Evolutionary conservation across 768 basidiomycete genomes (phyloP), one percentile per base, ranked within the genome.

Genomic region (Termitomyces titanicus): DNA sequence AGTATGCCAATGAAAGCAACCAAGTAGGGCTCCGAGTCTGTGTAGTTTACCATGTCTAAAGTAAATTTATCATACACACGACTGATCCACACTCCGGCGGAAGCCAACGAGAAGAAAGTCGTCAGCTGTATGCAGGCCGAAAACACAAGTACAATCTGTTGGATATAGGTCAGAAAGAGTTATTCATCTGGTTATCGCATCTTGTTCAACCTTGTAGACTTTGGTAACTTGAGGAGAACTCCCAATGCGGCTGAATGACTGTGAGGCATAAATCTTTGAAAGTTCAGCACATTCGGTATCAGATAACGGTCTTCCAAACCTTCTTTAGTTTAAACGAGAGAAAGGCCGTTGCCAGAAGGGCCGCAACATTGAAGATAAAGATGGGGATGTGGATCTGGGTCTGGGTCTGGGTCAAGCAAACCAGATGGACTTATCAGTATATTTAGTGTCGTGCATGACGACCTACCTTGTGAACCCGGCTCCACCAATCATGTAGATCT

Each of bases 161-260:
- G n/a, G 17, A 18, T 46, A 38, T 47, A 35, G 9, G 43, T 40
- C 47, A 18, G 22, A 17, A 42, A 13, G 20, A 44, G 9, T 20
- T 11, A 13, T 37, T 8, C 0, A 46, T 12, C 18, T 25, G 7
- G 20, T 33, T n/a, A 37, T 9, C 25, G 45, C 3, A 38, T 24
- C 17, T 34, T 4, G 8, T 34, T 47, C 20, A 34, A 79, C 82
- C 71, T 74, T 80, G 66, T 83, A 80, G 27, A 81, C 65, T 18
- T 72, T 68, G 57, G 74, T 72, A 18, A 84, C 70, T 42, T 61
- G 62, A 3, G 72, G 61, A 10, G 79, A 73, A 17, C 80, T 74
- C 17, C 80, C 81, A 39, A 83, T 78, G 5, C 76, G 75, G 45
- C 72, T 72, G 62, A 83, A 79, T 1, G 76, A 74, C 57, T 74